Evolutionary conservation across 805 yeast species (phyloP).

Genomic region (Priceomyces haplophilus): DNA sequence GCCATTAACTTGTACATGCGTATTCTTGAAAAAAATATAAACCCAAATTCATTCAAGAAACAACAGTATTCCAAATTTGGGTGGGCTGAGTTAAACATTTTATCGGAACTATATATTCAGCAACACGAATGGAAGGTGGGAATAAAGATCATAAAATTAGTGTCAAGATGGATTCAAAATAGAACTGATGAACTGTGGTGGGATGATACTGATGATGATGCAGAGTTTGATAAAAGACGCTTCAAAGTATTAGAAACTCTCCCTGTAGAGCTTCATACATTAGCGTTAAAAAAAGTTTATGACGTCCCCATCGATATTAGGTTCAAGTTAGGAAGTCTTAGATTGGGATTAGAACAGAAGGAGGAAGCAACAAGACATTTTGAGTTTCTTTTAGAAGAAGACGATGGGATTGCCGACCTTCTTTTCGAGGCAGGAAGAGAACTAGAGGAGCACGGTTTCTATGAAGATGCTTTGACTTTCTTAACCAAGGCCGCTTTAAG

Average conservation of each 20-base stretch:
- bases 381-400: constrained; percentile 52
- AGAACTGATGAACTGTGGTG: constrained; percentile 65
- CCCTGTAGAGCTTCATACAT: constrained; percentile 19
- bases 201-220: constrained; percentile 64
- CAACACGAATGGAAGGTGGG: constrained; percentile 65
- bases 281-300: constrained; percentile 24
- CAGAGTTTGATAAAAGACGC: constrained; percentile 80
- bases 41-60: constrained; percentile 19
- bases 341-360: constrained; percentile 61
- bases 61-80: constrained; percentile 53
- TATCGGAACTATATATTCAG: constrained; percentile 74
- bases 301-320: constrained; percentile 84
- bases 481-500: constrained; percentile 54
- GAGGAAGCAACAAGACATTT: constrained; percentile 77
- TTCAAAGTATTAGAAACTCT: constrained; percentile 23
- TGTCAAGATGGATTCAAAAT: constrained; percentile 79
- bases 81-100: constrained; percentile 85
- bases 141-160: constrained; percentile 59
- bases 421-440: constrained; percentile 73
- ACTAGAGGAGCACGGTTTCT: constrained; percentile 64
- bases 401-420: constrained; percentile 68
- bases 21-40: constrained; percentile 58
- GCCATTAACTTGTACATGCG: constrained; percentile 70
- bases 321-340: constrained; percentile 69
- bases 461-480: constrained; percentile 71